Base-by-base conservation (phyloP, 768 basidiomycete genomes). In the Dictyophora rubrovolvata region DNA sequence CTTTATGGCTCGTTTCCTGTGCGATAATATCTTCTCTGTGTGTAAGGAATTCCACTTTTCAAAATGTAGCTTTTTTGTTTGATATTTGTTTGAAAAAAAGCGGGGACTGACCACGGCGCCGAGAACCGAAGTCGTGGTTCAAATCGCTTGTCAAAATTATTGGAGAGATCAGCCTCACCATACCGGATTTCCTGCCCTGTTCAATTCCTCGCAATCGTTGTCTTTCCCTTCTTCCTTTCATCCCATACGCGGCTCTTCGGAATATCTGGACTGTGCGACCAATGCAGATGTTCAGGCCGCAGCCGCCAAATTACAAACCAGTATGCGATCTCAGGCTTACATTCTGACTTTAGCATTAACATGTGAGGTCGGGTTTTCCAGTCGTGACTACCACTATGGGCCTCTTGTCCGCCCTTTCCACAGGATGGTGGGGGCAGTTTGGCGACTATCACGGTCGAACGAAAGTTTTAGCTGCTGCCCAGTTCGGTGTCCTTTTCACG, bases 381-480 rank as follows among this genome's bases (percentile, higher is more conserved):
- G 71, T 65, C 33, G 82, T 94, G 70, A 84, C 85, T 1, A 83
- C 87, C 11, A 78, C 78, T 9, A 87, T 88, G 83, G 91, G 89
- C 54, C 67, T 81, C 7, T 75, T 96, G 46, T 87, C 88, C 54
- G 89, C 89, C 0, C 72, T 90, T 51, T 89, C 87, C 4, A 90
- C 90, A 0, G 89, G 87, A 0, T 88, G 85, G 73, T 96, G 93
- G 93, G 89, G 89, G 54, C 79, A 83, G 53, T 80, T 84, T 47
- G 85, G 88, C 10, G 92, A 94, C 68, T 71, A 76, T 9, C 73
- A 84, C 62, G 93, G 93, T 10, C 79, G 93, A 36, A 92, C 85
- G 52, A 79, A 78, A 22, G 80, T 94, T 48, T 79, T 94, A 59
- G 79, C 80, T 1, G 69, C 82, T 16, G 79, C 85, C 37, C 75